phyloP scores from a whole-genome alignment of 2,329 filamentous ascomycete genomes.

The Xylaria sp. region DNA sequence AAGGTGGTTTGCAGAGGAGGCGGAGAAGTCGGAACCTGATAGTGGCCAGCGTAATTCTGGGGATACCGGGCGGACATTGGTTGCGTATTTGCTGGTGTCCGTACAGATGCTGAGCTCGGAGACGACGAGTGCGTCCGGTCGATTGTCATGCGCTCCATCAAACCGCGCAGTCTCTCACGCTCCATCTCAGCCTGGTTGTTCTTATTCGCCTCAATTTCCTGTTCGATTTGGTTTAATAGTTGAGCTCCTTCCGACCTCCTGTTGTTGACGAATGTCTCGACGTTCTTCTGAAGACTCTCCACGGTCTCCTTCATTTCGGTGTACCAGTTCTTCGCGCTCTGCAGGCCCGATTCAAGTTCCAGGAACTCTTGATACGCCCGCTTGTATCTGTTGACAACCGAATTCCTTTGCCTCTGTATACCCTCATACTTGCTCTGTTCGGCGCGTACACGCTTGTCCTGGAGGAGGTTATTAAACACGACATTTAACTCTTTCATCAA shows the following conservation, averaged over 20 bases:
- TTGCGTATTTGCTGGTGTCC: slow-evolving; percentile 37
- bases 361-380: slow-evolving; percentile 89
- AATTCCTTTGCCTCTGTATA: slow-evolving; percentile 74
- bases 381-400: slow-evolving; percentile 81
- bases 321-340: slow-evolving; percentile 89
- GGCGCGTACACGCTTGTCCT: slow-evolving; percentile 87
- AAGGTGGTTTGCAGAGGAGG: slow-evolving; percentile 46
- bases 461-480: slow-evolving; percentile 79
- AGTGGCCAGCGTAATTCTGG: slow-evolving; percentile 51
- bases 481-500: slow-evolving; percentile 91
- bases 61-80: slow-evolving; percentile 42
- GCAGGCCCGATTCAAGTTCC: slow-evolving; percentile 78
- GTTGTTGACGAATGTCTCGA: slow-evolving; percentile 95
- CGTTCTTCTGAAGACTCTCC: slow-evolving; percentile 87
- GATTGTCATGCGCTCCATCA: slow-evolving; percentile 96
- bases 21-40: slow-evolving; percentile 53
- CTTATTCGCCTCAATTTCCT: slow-evolving; percentile 61
- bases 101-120: slow-evolving; percentile 35
- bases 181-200: slow-evolving; percentile 68
- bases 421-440: slow-evolving; percentile 94
- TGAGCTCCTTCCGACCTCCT: slow-evolving; percentile 85
- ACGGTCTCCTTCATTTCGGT: slow-evolving; percentile 93
- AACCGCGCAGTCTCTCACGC: slow-evolving; percentile 73
- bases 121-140: slow-evolving; percentile 49
- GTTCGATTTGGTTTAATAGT: slow-evolving; percentile 81